Percentiles rank a stretch among this genome's conserved stretches.
phyloP scores from a whole-genome alignment of 2,329 filamentous ascomycete genomes.

The Cercospora zeina region DNA sequence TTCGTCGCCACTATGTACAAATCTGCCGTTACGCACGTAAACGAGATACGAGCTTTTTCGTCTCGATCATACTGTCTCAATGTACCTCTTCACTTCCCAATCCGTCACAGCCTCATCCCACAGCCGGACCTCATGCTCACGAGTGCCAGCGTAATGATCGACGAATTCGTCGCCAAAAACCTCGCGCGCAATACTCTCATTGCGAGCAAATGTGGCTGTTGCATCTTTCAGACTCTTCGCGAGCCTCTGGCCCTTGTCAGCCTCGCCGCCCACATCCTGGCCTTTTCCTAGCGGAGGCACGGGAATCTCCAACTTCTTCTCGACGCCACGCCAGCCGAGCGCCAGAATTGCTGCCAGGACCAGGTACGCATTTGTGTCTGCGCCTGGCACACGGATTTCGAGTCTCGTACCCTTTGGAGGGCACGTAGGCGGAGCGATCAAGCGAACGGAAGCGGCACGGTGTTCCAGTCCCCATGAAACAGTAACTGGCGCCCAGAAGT shows the following conservation, averaged over 20 bases:
- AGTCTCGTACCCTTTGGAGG: slow-evolving; percentile 86
- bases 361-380: slow-evolving; percentile 85
- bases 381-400: slow-evolving; percentile 90
- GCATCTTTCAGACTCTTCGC: slow-evolving; percentile 86
- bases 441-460: slow-evolving; percentile 82
- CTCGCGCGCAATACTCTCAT: slow-evolving; percentile 84
- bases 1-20: slow-evolving; percentile 7
- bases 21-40: neutral
- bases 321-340: slow-evolving; percentile 85
- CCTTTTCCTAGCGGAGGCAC: slow-evolving; percentile 82
- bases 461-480: slow-evolving; percentile 97
- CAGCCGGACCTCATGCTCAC: slow-evolving; percentile 83
- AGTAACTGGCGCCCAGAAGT: slow-evolving; percentile 98
- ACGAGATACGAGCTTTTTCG: neutral
- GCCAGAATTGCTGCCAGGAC: slow-evolving; percentile 85
- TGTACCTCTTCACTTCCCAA: slow-evolving; percentile 56
- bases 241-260: slow-evolving; percentile 72
- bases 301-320: slow-evolving; percentile 83
- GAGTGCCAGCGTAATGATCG: slow-evolving; percentile 88
- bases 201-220: slow-evolving; percentile 71
- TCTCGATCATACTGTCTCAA: slow-evolving; percentile 39
- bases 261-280: slow-evolving; percentile 71
- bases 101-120: slow-evolving; percentile 98
- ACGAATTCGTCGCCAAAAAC: slow-evolving; percentile 95
- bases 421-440: slow-evolving; percentile 85